A percentile compares a stretch with the other conserved stretches of the same genome.
Evolutionary conservation across 352 stramenopile species (phyloP).

Genomic region (Peronosclerospora sorghi): DNA sequence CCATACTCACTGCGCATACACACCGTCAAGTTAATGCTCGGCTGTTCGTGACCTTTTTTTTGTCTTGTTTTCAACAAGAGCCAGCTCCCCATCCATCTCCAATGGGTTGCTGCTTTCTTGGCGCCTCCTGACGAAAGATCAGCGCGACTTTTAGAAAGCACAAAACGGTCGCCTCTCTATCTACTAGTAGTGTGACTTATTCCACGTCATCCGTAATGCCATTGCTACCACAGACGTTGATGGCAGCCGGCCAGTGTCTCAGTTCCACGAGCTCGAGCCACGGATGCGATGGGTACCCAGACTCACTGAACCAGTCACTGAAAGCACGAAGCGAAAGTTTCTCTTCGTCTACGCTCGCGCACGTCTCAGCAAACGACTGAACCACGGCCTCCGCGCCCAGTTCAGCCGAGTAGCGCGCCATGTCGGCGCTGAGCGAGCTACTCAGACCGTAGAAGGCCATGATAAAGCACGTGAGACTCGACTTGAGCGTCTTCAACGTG

Average conservation of each 20-base stretch:
- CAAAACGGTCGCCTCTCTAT: neutral
- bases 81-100: no score
- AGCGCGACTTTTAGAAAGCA: no score
- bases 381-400: conserved; percentile 60
- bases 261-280: conserved; percentile 78
- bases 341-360: conserved; percentile 24
- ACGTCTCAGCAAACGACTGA: conserved; percentile 30
- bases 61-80: no score
- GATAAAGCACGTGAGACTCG: conserved; percentile 58
- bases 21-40: no score
- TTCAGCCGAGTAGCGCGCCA: conserved; percentile 60
- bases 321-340: conserved; percentile 54
- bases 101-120: no score
- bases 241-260: conserved; percentile 61
- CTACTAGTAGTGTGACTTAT: neutral
- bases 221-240: conserved; percentile 53
- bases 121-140: no score
- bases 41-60: no score
- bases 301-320: conserved; percentile 63
- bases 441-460: conserved; percentile 82
- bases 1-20: no score
- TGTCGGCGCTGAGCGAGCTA: conserved; percentile 56
- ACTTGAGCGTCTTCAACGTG: conserved; percentile 47
- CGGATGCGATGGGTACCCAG: conserved; percentile 47
- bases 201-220: conserved; percentile 23